These are phyloP conservation scores for Exidia glandulosa DNA, from an alignment of 768 basidiomycete genomes.

Conservation along the genomic window DNA sequence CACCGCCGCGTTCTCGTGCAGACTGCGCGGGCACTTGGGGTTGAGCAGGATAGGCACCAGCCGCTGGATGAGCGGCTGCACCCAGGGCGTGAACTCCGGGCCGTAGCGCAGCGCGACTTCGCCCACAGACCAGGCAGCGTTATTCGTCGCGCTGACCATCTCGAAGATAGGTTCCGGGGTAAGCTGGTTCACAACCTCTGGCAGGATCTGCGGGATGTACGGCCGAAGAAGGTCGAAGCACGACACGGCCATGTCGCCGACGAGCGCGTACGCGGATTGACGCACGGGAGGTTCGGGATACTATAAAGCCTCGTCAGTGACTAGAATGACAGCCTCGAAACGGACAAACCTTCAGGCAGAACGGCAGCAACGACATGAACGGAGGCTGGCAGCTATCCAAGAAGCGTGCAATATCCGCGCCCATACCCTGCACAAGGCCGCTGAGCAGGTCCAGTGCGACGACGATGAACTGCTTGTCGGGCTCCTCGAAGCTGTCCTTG, in stretches of 20 bases:
- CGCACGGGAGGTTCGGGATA: slow-evolving; percentile 93
- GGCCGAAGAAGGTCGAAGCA: slow-evolving; percentile 82
- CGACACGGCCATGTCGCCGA: slow-evolving; percentile 95
- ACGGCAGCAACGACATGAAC: slow-evolving; percentile 67
- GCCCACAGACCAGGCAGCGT: slow-evolving; percentile 99
- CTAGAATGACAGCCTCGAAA: background rate
- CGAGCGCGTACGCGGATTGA: slow-evolving; percentile 95
- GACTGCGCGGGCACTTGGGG: slow-evolving; percentile 82
- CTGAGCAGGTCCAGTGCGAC: slow-evolving; percentile 96
- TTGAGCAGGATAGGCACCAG: slow-evolving; percentile 90
- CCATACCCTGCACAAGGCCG: slow-evolving; percentile 89
- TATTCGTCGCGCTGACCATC: slow-evolving; percentile 95
- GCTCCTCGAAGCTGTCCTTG: slow-evolving; percentile 76
- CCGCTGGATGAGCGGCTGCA: slow-evolving; percentile 72
- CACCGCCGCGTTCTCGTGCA: slow-evolving; percentile 97
- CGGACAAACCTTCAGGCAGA: slow-evolving; percentile 60
- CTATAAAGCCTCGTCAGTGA: slow-evolving; percentile 11
- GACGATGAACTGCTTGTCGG: slow-evolving; percentile 94
- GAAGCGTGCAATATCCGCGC: slow-evolving; percentile 61
- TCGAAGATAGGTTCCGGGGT: slow-evolving; percentile 89
- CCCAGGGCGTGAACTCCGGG: slow-evolving; percentile 86
- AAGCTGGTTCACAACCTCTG: slow-evolving; percentile 78
- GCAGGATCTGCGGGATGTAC: slow-evolving; percentile 80
- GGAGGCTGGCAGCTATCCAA: slow-evolving; percentile 64
- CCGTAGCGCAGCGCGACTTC: slow-evolving; percentile 93